Conservation (phyloP, 352 stramenopile genomes). For the Pythium rishiriense region DNA sequence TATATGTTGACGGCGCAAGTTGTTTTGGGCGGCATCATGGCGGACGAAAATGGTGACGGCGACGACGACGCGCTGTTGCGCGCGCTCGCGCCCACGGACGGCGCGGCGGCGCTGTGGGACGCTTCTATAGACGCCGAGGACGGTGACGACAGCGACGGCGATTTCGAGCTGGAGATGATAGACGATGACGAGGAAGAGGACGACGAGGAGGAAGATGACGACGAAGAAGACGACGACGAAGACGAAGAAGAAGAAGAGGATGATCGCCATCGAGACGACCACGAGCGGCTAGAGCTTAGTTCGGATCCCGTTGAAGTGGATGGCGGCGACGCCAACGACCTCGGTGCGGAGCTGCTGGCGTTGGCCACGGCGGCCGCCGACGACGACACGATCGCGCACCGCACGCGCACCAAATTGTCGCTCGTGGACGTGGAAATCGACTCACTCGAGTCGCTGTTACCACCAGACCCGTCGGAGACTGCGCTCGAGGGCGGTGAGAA, state of each 20-base stretch:
- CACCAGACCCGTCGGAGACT: constrained; percentile 29
- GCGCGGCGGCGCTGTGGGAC: neutral
- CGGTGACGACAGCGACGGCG: constrained; percentile 22
- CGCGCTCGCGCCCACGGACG: neutral
- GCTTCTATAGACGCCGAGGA: neutral
- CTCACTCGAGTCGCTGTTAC: constrained; percentile 61
- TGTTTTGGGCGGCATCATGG: constrained; percentile 3
- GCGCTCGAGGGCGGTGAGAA: constrained; percentile 38
- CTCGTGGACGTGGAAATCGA: constrained; percentile 77
- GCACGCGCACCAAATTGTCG: constrained; percentile 77
- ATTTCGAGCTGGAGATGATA: constrained; percentile 30
- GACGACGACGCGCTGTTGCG: constrained; percentile 4
- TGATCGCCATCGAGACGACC: neutral
- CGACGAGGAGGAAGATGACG: constrained; percentile 17
- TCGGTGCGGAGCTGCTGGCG: constrained; percentile 14
- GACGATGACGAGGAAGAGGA: constrained; percentile 28
- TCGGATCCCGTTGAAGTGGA: no score
- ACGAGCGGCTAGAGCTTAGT: no score
- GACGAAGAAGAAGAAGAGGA: constrained; percentile 16
- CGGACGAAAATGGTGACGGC: constrained; percentile 3
- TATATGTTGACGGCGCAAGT: neutral
- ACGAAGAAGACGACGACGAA: constrained; percentile 2
- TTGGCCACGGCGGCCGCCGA: neutral
- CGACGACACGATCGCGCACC: constrained; percentile 58
- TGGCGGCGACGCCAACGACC: constrained; percentile 2